Base-by-base conservation (phyloP, 768 basidiomycete species). In the Suillus alpinus region DNA sequence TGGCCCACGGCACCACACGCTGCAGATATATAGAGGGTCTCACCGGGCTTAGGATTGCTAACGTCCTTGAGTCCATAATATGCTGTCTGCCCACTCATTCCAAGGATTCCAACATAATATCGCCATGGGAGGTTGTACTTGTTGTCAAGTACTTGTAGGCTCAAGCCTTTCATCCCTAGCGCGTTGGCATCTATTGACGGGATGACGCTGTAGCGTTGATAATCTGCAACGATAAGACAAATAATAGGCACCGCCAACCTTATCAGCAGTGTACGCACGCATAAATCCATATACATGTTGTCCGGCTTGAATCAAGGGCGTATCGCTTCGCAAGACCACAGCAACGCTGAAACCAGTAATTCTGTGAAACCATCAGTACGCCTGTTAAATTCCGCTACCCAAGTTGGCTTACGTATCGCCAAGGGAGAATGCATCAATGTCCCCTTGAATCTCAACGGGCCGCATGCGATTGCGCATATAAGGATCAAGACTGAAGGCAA, bases 1-100 rank as follows among this genome's bases (percentile, higher is more conserved):
- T 83, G 82, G 63, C 88, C 89, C 32, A 91, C 87, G 16, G 86
- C 74, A 7, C 76, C 77, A 63, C 64, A 53, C 47, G 76, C 83
- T 5, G 80, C 73, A 1, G 73, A 75, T 16, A 86, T 76, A 62
- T 83, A 86, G 18, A 76, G 80, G 1, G 74, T 76, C 61, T 86
- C 81, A 8, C 84, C 84, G 76, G 80, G 56, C 2, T 41, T 40
- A 43, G 26, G 36, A 6, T 29, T 18, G 18, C 18, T 31, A 73
- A 59, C 76, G 69, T 63, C 71, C 46, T 70, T 69, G 57, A 71
- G 68, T 1, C 70, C 71, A 47, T 49, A 50, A 52, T 73, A 75
- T 26, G 71, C 68, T 8, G 71, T 64, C 37, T 75, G 69, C 1
- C 76, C 76, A 66, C 44, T 44, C 71, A 77, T 74, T 31, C 76